Percentiles rank a stretch among this genome's conserved stretches.
Conservation (phyloP, 805 yeast genomes). For the Starmera dryadoides region DNA sequence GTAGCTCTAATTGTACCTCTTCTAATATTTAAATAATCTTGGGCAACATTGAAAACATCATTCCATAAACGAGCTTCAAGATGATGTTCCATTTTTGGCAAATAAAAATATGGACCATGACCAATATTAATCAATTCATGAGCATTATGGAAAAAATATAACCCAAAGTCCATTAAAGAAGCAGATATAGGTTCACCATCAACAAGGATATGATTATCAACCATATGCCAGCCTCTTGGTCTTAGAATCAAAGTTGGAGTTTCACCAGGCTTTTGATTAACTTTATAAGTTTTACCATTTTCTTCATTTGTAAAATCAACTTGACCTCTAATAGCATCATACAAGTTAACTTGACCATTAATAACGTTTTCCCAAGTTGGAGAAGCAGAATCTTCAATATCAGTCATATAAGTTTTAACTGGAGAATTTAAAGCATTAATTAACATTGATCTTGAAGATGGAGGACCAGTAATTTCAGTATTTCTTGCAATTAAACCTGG, state of each 20-base stretch:
- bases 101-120: slow-evolving; percentile 73
- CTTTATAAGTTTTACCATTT: slow-evolving; percentile 17
- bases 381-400: slow-evolving; percentile 79
- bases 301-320: slow-evolving; percentile 37
- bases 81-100: slow-evolving; percentile 85
- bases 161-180: slow-evolving; percentile 75
- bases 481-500: slow-evolving; percentile 69
- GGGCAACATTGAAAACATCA: slow-evolving; percentile 69
- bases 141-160: slow-evolving; percentile 74
- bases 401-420: slow-evolving; percentile 81
- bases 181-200: slow-evolving; percentile 76
- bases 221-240: slow-evolving; percentile 88
- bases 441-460: slow-evolving; percentile 69
- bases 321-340: slow-evolving; percentile 66
- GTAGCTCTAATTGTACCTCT: slow-evolving; percentile 81
- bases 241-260: slow-evolving; percentile 73
- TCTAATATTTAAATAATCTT: slow-evolving; percentile 59
- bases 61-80: slow-evolving; percentile 80
- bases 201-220: slow-evolving; percentile 60
- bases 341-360: slow-evolving; percentile 72
- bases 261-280: slow-evolving; percentile 37
- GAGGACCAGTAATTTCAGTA: slow-evolving; percentile 83
- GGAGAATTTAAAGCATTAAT: slow-evolving; percentile 74
- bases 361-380: slow-evolving; percentile 81
- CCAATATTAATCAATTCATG: slow-evolving; percentile 53